Conservation (phyloP, 1,139 yeast species). For the Ogataea hybrid region DNA sequence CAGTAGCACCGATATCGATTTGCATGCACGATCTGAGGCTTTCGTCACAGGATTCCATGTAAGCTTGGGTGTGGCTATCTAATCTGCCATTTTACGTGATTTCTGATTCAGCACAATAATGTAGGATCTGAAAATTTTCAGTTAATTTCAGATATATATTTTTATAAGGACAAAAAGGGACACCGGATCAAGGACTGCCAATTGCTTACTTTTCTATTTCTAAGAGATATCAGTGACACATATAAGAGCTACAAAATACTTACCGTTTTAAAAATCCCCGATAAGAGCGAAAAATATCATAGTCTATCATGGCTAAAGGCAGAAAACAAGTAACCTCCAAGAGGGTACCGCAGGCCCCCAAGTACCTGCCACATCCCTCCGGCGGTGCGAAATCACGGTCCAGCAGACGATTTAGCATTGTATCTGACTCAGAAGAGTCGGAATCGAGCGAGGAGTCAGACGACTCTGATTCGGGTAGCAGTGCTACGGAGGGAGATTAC, state of each 20-base stretch:
- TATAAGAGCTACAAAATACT: neutral
- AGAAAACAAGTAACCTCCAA: conserved; percentile 17
- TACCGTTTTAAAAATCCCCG: neutral
- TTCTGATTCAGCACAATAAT: conserved; percentile 1
- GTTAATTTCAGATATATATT: conserved; percentile 7
- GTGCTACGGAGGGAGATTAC: conserved; percentile 21
- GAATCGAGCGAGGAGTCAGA: conserved; percentile 30
- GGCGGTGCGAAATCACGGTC: conserved; percentile 4
- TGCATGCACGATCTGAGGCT: too few species aligned
- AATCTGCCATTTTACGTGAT: neutral
- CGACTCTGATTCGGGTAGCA: conserved; percentile 30
- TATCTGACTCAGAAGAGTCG: conserved; percentile 30
- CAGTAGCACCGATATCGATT: neutral
- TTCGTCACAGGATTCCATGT: too few species aligned
- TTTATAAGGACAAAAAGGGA: conserved; percentile 9
- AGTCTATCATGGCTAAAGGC: conserved; percentile 20
- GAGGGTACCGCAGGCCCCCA: conserved; percentile 14
- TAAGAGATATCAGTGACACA: neutral
- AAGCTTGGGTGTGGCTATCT: neutral
- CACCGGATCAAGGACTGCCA: neutral
- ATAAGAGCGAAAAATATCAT: neutral
- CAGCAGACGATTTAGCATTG: conserved; percentile 40
- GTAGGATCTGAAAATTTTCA: conserved; percentile 19
- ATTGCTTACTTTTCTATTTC: neutral
- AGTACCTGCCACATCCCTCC: conserved; percentile 6